Evolutionary conservation across 495 filamentous ascomycete species (phyloP), one percentile per base, ranked within the genome.

Genomic region (Trichoderma reesei): DNA sequence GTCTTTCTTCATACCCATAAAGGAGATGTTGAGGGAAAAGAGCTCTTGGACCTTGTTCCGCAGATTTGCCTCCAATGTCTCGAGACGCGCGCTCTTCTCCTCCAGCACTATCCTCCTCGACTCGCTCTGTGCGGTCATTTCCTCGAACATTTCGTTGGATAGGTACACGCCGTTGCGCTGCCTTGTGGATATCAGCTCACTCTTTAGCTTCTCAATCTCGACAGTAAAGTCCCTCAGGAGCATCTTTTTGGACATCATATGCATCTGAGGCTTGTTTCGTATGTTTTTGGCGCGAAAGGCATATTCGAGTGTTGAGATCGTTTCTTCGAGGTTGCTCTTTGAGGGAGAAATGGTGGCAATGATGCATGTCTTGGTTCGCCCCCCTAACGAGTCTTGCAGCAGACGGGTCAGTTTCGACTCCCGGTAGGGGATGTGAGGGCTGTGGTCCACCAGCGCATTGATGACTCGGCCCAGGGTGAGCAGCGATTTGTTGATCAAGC

Each of bases 231-330:
- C 95, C 36, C 83, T 83, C 0, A 98, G 83, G 20, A 98, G 75
- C 4, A 90, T 96, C 73, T 93, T 93, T 74, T 98, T 98, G 18
- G 89, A 91, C 63, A 96, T 83, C 69, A 89, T 83, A 73, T 98
- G 98, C 68, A 95, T 83, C 70, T 98, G 94, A 5, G 94, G 94
- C 72, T 97, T 96, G 73, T 98, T 98, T 26, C 90, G 88, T 66
- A 98, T 98, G 69, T 98, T 96, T 78, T 98, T 98, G 3, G 95
- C 94, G 26, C 94, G 84, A 72, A 97, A 96, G 10, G 94, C 95
- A 71, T 98, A 98, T 72, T 98, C 94, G 3, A 98, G 80, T 0
- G 95, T 98, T 2, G 93, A 97, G 61, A 98, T 97, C 0, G 94
- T 98, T 73, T 98, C 94, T 69, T 98, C 94, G 14, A 98, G 80